Percentiles rank a stretch among this genome's conserved stretches.
These are phyloP conservation scores for Xylaria grammica DNA, from an alignment of 495 filamentous ascomycete species.

Conservation along the genomic window DNA sequence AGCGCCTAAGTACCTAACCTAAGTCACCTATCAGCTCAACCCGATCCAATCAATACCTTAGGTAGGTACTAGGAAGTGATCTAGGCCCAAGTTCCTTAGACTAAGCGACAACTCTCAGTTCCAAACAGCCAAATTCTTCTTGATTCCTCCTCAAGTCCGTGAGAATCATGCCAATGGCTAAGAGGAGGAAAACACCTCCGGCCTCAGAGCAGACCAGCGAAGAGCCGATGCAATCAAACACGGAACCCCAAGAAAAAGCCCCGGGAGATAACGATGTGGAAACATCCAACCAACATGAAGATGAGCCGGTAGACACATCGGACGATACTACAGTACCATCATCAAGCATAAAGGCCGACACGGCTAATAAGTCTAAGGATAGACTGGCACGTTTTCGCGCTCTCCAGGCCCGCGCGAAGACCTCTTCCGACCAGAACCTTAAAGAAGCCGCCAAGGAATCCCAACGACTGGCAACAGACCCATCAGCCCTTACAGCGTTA, in stretches of 20 bases:
- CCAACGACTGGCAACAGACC: conserved; percentile 78
- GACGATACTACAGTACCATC: conserved; percentile 12
- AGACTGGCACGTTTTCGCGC: conserved; percentile 78
- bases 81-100: not conserved
- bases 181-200: conserved; percentile 54
- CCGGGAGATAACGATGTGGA: conserved; percentile 22
- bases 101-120: not conserved
- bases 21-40: too few species aligned
- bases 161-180: conserved; percentile 49
- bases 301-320: conserved; percentile 14
- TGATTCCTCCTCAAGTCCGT: not conserved
- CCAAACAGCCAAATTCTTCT: not conserved
- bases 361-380: conserved; percentile 57
- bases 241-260: conserved; percentile 21
- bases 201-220: conserved; percentile 24
- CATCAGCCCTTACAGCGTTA: conserved; percentile 70
- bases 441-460: conserved; percentile 85
- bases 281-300: conserved; percentile 17
- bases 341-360: conserved; percentile 23
- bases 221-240: conserved; percentile 19
- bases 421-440: conserved; percentile 75
- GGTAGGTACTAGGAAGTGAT: too few species aligned
- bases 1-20: too few species aligned
- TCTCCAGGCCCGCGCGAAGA: conserved; percentile 83
- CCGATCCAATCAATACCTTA: too few species aligned